These are phyloP conservation scores for Dendrobium huoshanense DNA, from an alignment of 106 monocot genomes.

Conservation along the genomic window DNA sequence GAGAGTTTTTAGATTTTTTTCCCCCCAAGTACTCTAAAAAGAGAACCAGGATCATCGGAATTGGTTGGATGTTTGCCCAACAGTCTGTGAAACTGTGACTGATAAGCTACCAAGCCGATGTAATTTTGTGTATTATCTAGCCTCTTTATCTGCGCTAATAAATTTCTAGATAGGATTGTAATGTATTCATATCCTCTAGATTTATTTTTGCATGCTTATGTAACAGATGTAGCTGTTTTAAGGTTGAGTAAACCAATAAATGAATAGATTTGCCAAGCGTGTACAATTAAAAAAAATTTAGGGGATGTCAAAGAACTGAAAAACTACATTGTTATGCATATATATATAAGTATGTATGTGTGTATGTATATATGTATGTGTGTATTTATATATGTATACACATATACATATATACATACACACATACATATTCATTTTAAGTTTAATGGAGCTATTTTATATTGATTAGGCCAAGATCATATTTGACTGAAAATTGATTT, in stretches of 20 bases:
- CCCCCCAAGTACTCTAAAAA: no score
- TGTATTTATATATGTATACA: no score
- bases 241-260: neutral
- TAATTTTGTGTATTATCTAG: neutral
- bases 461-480: no score
- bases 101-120: neutral
- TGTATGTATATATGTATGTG: no score
- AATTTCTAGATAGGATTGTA: neutral
- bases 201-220: neutral
- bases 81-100: neutral
- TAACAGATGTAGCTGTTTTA: neutral
- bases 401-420: no score
- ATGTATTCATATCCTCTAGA: neutral
- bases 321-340: neutral
- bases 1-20: no score
- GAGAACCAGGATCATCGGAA: no score
- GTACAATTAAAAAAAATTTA: neutral
- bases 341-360: no score
- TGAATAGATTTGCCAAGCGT: neutral
- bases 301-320: neutral
- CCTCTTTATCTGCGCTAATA: neutral
- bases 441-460: no score
- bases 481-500: no score
- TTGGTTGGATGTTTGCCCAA: neutral
- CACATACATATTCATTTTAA: no score